A percentile compares a stretch with the other conserved stretches of the same genome.
phyloP scores from a whole-genome alignment of 1,284 basidiomycete genomes.

The Boletellus sp. region DNA sequence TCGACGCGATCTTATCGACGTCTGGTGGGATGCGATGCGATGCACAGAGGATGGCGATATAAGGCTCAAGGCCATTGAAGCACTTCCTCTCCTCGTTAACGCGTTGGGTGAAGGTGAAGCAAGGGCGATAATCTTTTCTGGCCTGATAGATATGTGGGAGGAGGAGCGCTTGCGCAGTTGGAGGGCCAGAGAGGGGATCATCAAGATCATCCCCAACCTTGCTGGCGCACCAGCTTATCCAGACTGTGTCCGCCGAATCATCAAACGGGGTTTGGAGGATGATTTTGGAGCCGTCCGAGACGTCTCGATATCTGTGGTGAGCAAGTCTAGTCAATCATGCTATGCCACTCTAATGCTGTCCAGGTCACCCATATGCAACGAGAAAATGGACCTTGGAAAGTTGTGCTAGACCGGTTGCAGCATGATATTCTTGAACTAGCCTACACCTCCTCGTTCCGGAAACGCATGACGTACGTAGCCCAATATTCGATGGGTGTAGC shows the following conservation, averaged over 20 bases:
- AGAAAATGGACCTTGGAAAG: constrained; percentile 21
- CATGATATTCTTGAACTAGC: constrained; percentile 56
- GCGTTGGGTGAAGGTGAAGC: constrained; percentile 50
- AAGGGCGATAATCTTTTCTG: constrained; percentile 48
- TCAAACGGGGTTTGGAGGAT: constrained; percentile 73
- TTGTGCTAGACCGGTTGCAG: constrained; percentile 40
- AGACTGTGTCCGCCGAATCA: constrained; percentile 40
- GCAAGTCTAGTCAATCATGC: constrained; percentile 4
- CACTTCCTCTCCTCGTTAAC: constrained; percentile 55
- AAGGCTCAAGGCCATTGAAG: constrained; percentile 65
- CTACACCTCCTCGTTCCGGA: constrained; percentile 54
- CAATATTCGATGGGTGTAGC: constrained; percentile 9
- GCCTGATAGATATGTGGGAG: constrained; percentile 61
- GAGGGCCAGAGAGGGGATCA: constrained; percentile 76
- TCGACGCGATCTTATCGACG: constrained; percentile 64
- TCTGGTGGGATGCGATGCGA: constrained; percentile 65
- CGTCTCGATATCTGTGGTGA: constrained; percentile 53
- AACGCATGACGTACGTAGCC: constrained; percentile 67
- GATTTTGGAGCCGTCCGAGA: constrained; percentile 82
- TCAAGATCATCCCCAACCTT: constrained; percentile 49
- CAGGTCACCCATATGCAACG: constrained; percentile 23
- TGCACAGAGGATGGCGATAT: constrained; percentile 65
- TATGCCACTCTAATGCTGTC: constrained; percentile 11
- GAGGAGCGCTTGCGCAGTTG: constrained; percentile 67
- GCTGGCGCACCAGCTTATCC: constrained; percentile 32